Percentiles rank a stretch among this genome's conserved stretches.
Conservation (phyloP, 169 alveolate genomes). For the Plasmodium knowlesi region DNA sequence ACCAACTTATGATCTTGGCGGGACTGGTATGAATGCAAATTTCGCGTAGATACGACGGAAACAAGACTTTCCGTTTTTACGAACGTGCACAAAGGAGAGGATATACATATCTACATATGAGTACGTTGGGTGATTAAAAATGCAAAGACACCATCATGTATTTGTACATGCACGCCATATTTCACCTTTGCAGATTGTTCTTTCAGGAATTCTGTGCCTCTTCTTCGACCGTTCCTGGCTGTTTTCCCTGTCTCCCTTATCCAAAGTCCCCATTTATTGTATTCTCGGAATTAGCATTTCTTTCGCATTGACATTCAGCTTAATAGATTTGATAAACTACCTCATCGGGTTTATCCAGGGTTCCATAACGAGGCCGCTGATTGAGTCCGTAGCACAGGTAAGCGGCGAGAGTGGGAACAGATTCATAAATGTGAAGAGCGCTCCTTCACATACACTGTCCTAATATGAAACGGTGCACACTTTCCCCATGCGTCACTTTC, state of each 20-base stretch:
- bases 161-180: background rate
- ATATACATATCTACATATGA: background rate
- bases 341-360: conserved; percentile 88
- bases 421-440: background rate
- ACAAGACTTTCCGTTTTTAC: background rate
- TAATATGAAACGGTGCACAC: background rate
- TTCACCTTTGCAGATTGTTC: conserved; percentile 78
- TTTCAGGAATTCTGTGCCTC: conserved; percentile 93
- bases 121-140: background rate
- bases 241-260: conserved; percentile 82
- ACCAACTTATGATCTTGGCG: conserved; percentile 81
- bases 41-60: conserved; percentile 38
- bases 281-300: conserved; percentile 94
- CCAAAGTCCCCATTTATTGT: conserved; percentile 93
- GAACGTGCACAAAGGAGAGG: background rate
- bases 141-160: background rate
- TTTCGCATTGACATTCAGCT: conserved; percentile 93
- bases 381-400: conserved; percentile 91
- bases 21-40: conserved; percentile 79
- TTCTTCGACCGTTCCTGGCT: conserved; percentile 93
- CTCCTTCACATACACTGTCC: background rate
- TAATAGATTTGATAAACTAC: conserved; percentile 93
- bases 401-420: background rate
- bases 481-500: background rate
- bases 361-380: conserved; percentile 90